These are phyloP conservation scores for Penicillium riverlandense DNA, from an alignment of 495 filamentous ascomycete genomes.

Conservation along the genomic window DNA sequence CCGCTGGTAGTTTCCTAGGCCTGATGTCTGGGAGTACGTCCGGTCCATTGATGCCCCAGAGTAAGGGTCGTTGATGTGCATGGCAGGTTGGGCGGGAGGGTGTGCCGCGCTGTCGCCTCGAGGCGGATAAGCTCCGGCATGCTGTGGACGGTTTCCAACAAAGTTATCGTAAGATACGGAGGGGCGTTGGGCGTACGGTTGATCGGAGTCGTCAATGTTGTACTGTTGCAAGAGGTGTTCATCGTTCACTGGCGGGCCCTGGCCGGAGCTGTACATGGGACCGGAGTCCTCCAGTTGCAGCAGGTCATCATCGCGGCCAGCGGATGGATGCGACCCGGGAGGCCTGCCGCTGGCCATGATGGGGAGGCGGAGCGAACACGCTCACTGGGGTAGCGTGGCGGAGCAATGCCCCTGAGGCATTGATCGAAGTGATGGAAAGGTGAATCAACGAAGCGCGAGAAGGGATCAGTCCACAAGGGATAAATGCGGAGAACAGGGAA, in stretches of 20 bases:
- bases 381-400: conserved; percentile 19
- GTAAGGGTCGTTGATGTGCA: conserved; percentile 40
- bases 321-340: conserved; percentile 49
- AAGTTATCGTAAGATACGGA: conserved; percentile 95
- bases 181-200: conserved; percentile 51
- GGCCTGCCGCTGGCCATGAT: conserved; percentile 59
- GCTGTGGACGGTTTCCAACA: conserved; percentile 58
- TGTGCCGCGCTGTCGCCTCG: conserved; percentile 17
- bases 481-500: neutral
- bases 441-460: conserved; percentile 1
- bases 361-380: conserved; percentile 35
- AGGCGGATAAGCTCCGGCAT: conserved; percentile 26
- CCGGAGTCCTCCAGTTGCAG: conserved; percentile 70
- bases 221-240: conserved; percentile 66
- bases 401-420: conserved; percentile 38
- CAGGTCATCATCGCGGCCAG: conserved; percentile 59
- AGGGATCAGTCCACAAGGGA: neutral
- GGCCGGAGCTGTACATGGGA: conserved; percentile 64
- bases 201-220: conserved; percentile 57
- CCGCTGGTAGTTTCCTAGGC: conserved; percentile 75
- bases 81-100: conserved; percentile 20
- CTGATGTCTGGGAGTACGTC: conserved; percentile 79
- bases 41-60: conserved; percentile 30
- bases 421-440: conserved; percentile 16
- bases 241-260: conserved; percentile 66